A percentile compares a stretch with the other conserved stretches of the same genome.
phyloP scores from a whole-genome alignment of 495 filamentous ascomycete genomes.

The Amphirosellinia nigrospora region DNA sequence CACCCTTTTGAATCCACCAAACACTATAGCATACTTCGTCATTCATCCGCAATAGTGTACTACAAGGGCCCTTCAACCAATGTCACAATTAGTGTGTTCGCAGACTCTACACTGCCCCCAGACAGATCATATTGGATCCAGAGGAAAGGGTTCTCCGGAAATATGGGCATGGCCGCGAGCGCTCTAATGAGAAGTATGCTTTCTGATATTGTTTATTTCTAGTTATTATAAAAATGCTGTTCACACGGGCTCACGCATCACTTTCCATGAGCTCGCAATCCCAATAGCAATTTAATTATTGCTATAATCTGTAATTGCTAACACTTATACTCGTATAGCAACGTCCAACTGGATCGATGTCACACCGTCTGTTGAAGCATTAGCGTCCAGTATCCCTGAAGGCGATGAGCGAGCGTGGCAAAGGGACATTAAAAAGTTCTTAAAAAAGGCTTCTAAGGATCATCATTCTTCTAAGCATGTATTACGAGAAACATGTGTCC shows the following conservation, averaged over 20 bases:
- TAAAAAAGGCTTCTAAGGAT: constrained; percentile 53
- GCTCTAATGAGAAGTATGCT: constrained; percentile 53
- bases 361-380: constrained; percentile 59
- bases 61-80: constrained; percentile 69
- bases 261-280: too few relatives aligned
- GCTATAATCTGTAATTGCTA: not conserved
- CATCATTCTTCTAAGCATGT: constrained; percentile 52
- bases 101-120: constrained; percentile 59
- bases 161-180: constrained; percentile 70
- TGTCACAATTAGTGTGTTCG: constrained; percentile 66
- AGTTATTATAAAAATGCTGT: not conserved
- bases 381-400: constrained; percentile 51
- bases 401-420: constrained; percentile 69
- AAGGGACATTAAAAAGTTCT: constrained; percentile 66
- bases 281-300: not conserved
- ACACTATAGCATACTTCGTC: constrained; percentile 70
- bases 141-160: constrained; percentile 69
- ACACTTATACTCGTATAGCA: constrained; percentile 15
- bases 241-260: not conserved
- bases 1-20: constrained; percentile 69
- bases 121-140: constrained; percentile 70
- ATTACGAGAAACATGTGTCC: constrained; percentile 64
- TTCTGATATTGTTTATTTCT: not conserved
- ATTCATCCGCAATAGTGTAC: constrained; percentile 66
- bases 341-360: constrained; percentile 68